Base-by-base conservation (phyloP, 257 asterid genomes). In the Primulina tabacum region DNA sequence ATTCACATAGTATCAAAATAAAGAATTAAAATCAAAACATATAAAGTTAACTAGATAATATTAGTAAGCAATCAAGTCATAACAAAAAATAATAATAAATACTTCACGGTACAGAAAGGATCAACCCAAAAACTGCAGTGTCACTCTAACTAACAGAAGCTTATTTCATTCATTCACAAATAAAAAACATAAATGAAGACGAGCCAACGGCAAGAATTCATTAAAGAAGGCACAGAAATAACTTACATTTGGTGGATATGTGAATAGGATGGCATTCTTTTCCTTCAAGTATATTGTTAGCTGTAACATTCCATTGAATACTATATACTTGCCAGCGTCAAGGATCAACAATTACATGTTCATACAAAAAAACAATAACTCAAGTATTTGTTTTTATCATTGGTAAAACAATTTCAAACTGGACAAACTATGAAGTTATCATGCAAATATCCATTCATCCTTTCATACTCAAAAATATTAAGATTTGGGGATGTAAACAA, bases 241-340 rank as follows among this genome's bases (percentile, higher is more conserved):
- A 82, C 99, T 89, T 82, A 94, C 99, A 5, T 81, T 80, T 6
- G 90, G 97, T 67, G 99, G 88, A 77, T 92, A 86, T 65, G 99
- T 94, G 78, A 87, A 91, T 64, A 94, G 79, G 79, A 94, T 85
- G 33, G 95, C 96, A 37, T 91, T 87, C 88, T 86, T 91, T 69
- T 91, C 96, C 96, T 89, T 91, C 35, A 89, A 43, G 75, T 81
- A 79, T 55, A 83, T 72, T 65, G 89, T 68, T 84, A 94, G 75
- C 78, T 91, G 99, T 73, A 89, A 68, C 35, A 89, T 70, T 77
- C 84, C 99, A 57, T 89, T 91, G 82, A 85, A 83, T 71, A 89
- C 70, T 21, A 94, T 78, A 94, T 92, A 92, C 88, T 77, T 94
- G 92, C 94, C 83, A 85, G 47, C 28, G 97, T 94, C 92, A 94